These are phyloP conservation scores for Beta macrorhiza DNA, from an alignment of 179 eudicot genomes.

Conservation along the genomic window DNA sequence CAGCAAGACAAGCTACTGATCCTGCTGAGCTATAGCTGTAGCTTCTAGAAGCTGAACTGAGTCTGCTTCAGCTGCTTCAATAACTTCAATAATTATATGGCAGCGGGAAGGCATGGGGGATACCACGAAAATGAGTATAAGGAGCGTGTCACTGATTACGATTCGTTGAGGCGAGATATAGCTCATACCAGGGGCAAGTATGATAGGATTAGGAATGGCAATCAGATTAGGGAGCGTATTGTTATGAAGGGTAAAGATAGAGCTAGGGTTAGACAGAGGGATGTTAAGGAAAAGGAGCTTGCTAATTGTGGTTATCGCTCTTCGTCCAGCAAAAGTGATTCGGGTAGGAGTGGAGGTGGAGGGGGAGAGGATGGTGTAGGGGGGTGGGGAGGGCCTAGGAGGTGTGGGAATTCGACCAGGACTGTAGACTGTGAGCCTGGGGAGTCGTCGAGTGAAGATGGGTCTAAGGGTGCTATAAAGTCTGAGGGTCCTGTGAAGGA, in stretches of 20 bases:
- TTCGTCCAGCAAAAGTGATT: conserved; percentile 65
- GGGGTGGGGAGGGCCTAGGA: conserved; percentile 39
- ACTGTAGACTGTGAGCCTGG: conserved; percentile 82
- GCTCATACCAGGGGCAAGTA: conserved; percentile 39
- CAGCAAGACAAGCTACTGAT: no score
- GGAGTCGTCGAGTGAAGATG: conserved; percentile 89
- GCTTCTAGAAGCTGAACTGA: no score
- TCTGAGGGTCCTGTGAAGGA: conserved; percentile 18
- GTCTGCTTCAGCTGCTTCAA: no score
- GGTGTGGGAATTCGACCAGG: conserved; percentile 33
- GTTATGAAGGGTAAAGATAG: conserved; percentile 32
- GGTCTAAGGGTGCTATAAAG: conserved; percentile 71
- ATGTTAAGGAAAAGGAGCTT: conserved; percentile 62
- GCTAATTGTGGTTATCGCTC: conserved; percentile 51
- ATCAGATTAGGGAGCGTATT: conserved; percentile 28
- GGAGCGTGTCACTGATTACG: conserved; percentile 47
- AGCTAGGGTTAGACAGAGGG: conserved; percentile 66
- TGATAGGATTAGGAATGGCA: conserved; percentile 43
- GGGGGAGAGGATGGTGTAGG: conserved; percentile 1
- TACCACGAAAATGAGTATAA: conserved; percentile 46
- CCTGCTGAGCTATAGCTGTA: no score
- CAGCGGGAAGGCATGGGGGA: conserved; percentile 61
- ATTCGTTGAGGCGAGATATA: conserved; percentile 39
- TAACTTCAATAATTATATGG: conserved; percentile 42
- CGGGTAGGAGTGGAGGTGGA: conserved; percentile 50